These are phyloP conservation scores for Alloteropsis semialata DNA, from an alignment of 176 grass and related monocot genomes.

Conservation along the genomic window DNA sequence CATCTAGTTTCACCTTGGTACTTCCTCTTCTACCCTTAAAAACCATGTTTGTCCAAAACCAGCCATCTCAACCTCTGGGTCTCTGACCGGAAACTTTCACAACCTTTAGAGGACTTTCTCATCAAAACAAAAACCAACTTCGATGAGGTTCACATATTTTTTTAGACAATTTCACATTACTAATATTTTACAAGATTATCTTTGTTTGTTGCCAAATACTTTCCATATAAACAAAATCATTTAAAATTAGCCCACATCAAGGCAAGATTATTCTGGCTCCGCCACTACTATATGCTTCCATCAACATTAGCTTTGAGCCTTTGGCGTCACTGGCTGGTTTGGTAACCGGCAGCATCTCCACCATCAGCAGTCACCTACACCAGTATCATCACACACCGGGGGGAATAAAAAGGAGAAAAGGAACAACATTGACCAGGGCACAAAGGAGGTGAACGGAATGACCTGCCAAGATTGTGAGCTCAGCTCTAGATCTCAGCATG, in stretches of 20 bases:
- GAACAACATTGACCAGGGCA: not conserved
- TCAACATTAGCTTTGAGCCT: not conserved
- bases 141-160: no score
- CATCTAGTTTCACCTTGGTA: no score
- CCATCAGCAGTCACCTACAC: not conserved
- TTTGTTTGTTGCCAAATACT: no score
- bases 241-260: not conserved
- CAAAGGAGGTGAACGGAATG: not conserved
- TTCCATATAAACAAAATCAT: not conserved
- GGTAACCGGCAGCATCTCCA: not conserved
- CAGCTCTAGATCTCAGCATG: not conserved
- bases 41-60: no score
- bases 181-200: no score
- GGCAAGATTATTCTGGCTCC: not conserved
- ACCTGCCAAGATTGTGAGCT: not conserved
- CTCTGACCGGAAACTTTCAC: no score
- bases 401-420: not conserved
- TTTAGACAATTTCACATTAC: no score
- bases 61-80: no score
- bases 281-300: not conserved
- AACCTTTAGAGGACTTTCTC: no score
- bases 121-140: no score
- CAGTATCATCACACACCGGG: not conserved
- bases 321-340: not conserved
- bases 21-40: no score